These are phyloP conservation scores for Wickerhamiella lipophila DNA, from an alignment of 805 yeast genomes.

Conservation along the genomic window DNA sequence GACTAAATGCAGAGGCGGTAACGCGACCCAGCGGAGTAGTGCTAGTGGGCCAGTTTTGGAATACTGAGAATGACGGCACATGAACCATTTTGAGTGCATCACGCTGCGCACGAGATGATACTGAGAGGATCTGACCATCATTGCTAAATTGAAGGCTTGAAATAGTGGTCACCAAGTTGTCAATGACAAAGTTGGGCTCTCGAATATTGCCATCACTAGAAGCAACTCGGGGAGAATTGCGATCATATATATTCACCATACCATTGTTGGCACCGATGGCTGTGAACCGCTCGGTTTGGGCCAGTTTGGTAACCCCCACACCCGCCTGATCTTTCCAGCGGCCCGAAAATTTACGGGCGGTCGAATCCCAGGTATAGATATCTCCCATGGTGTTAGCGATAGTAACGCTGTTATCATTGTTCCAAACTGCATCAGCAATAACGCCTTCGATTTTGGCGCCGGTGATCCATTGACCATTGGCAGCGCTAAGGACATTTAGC, in stretches of 20 bases:
- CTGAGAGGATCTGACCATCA: conserved; percentile 80
- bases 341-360: conserved; percentile 37
- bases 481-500: conserved; percentile 66
- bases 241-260: conserved; percentile 75
- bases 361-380: conserved; percentile 71
- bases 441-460: conserved; percentile 86
- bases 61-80: conserved; percentile 74
- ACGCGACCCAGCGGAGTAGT: conserved; percentile 95
- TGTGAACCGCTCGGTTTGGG: conserved; percentile 67
- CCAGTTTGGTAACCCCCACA: conserved; percentile 65
- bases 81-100: conserved; percentile 83
- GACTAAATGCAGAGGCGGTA: conserved; percentile 65
- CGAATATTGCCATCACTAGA: conserved; percentile 23
- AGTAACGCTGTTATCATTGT: conserved; percentile 35
- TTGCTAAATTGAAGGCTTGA: conserved; percentile 60
- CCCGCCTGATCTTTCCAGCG: conserved; percentile 85
- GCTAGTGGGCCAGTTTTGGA: conserved; percentile 93
- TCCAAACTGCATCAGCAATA: conserved; percentile 67
- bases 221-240: conserved; percentile 25
- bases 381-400: conserved; percentile 71
- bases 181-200: conserved; percentile 53
- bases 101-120: conserved; percentile 72
- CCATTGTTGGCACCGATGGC: conserved; percentile 88
- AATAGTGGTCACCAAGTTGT: conserved; percentile 70
- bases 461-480: conserved; percentile 72